These are phyloP conservation scores for Polychaeton citri DNA, from an alignment of 2,329 filamentous ascomycete species.

Conservation along the genomic window DNA sequence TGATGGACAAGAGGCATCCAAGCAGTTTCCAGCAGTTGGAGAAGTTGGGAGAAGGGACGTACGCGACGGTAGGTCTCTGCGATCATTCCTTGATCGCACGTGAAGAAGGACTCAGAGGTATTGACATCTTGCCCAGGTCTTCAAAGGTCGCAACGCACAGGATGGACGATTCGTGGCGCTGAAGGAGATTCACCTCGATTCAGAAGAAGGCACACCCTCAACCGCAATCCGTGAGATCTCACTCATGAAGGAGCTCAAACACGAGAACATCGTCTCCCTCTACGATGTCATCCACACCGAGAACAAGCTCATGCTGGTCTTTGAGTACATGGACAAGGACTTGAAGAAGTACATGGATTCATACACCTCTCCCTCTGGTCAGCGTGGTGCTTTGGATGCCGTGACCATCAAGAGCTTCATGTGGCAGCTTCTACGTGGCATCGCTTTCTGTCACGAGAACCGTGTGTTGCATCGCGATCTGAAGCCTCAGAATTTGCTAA, in stretches of 20 bases:
- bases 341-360: conserved; percentile 96
- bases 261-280: conserved; percentile 93
- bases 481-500: conserved; percentile 92
- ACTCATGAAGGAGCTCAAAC: conserved; percentile 98
- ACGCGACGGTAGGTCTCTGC: conserved; percentile 73
- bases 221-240: conserved; percentile 98
- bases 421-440: conserved; percentile 90
- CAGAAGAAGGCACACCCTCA: conserved; percentile 91
- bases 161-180: conserved; percentile 92
- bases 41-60: conserved; percentile 94
- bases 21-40: conserved; percentile 99
- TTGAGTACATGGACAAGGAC: conserved; percentile 98
- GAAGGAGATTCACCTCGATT: conserved; percentile 98
- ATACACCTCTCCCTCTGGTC: conserved; percentile 44
- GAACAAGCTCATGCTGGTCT: conserved; percentile 99
- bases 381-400: conserved; percentile 78
- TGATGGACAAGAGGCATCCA: conserved; percentile 88
- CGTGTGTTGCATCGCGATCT: conserved; percentile 88
- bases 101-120: conserved; percentile 2
- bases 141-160: conserved; percentile 94
- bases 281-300: conserved; percentile 99
- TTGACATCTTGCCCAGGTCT: too few relatives aligned
- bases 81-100: conserved; percentile 1
- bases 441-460: conserved; percentile 97
- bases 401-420: conserved; percentile 96